These are phyloP conservation scores for Plectranthus barbatus DNA, from an alignment of 257 asterid genomes.

Conservation along the genomic window DNA sequence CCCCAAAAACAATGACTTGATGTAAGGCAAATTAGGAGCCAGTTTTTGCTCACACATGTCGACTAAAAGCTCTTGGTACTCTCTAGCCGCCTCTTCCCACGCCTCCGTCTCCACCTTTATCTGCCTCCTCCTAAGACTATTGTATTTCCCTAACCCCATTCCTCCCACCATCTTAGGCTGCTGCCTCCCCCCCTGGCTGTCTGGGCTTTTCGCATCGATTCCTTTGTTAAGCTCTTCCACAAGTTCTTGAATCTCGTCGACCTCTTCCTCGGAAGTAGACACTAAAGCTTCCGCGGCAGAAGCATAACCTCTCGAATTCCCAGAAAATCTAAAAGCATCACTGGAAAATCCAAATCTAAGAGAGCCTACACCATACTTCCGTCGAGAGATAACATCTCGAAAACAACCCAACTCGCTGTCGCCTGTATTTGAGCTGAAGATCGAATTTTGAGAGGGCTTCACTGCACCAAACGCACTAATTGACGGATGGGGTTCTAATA, in stretches of 20 bases:
- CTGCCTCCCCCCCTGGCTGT: conserved; percentile 28
- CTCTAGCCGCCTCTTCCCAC: conserved; percentile 84
- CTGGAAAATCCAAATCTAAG: conserved; percentile 5
- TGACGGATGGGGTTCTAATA: conserved; percentile 26
- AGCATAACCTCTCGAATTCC: conserved; percentile 49
- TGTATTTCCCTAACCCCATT: conserved; percentile 61
- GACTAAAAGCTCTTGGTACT: conserved; percentile 66
- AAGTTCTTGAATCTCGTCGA: conserved; percentile 52
- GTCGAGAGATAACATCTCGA: conserved; percentile 21
- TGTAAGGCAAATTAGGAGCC: conserved; percentile 90
- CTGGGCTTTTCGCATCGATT: conserved; percentile 16
- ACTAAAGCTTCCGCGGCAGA: conserved; percentile 67
- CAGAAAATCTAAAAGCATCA: conserved; percentile 20
- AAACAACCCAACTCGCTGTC: conserved; percentile 16
- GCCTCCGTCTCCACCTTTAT: conserved; percentile 83
- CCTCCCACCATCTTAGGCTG: conserved; percentile 48
- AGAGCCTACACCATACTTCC: conserved; percentile 8
- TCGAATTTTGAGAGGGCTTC: conserved; percentile 16
- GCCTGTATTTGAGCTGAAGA: conserved; percentile 7
- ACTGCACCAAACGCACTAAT: conserved; percentile 14
- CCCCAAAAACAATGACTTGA: conserved; percentile 80
- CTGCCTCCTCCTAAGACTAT: conserved; percentile 62
- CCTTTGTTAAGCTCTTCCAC: conserved; percentile 41
- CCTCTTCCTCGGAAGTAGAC: conserved; percentile 87
- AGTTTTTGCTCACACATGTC: conserved; percentile 96